Evolutionary conservation across 352 stramenopile genomes (phyloP).

Genomic region (Albugo laibachii): DNA sequence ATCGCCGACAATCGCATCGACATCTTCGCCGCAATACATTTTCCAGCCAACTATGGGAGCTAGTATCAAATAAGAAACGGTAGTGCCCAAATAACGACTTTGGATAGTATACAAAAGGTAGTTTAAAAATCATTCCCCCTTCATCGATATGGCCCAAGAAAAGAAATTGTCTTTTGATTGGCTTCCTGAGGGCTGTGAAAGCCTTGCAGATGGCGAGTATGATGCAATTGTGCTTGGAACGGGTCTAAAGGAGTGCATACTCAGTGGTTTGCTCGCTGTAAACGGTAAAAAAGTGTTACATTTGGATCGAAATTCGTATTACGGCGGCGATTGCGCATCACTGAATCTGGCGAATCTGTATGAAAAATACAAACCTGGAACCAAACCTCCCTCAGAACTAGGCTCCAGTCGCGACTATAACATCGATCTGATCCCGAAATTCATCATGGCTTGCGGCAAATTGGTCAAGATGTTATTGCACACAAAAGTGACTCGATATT

Average conservation of each 20-base stretch:
- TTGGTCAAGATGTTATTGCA: slow-evolving; percentile 97
- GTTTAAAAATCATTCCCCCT: too few species aligned
- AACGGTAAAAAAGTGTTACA: slow-evolving; percentile 93
- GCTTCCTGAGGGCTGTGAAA: slow-evolving; percentile 85
- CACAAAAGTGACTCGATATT: slow-evolving; percentile 96
- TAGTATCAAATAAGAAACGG: too few species aligned
- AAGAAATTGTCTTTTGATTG: slow-evolving; percentile 80
- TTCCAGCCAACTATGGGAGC: neutral
- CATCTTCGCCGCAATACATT: slow-evolving; percentile 95
- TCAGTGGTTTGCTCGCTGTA: slow-evolving; percentile 90
- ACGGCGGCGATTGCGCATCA: slow-evolving; percentile 94
- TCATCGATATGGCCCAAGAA: slow-evolving; percentile 8
- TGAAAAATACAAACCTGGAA: slow-evolving; percentile 80
- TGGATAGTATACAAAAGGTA: neutral
- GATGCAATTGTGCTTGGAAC: slow-evolving; percentile 99
- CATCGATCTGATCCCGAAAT: slow-evolving; percentile 99
- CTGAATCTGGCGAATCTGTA: slow-evolving; percentile 98
- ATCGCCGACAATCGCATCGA: slow-evolving; percentile 89
- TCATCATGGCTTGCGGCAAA: slow-evolving; percentile 99
- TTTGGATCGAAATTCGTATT: slow-evolving; percentile 96
- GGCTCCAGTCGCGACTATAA: slow-evolving; percentile 98
- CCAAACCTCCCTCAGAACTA: slow-evolving; percentile 49
- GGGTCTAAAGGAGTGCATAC: slow-evolving; percentile 98
- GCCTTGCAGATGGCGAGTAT: slow-evolving; percentile 98
- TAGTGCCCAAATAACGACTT: neutral